Conservation (phyloP, 345 rosid genomes). For the Noccaea bulbosa region DNA sequence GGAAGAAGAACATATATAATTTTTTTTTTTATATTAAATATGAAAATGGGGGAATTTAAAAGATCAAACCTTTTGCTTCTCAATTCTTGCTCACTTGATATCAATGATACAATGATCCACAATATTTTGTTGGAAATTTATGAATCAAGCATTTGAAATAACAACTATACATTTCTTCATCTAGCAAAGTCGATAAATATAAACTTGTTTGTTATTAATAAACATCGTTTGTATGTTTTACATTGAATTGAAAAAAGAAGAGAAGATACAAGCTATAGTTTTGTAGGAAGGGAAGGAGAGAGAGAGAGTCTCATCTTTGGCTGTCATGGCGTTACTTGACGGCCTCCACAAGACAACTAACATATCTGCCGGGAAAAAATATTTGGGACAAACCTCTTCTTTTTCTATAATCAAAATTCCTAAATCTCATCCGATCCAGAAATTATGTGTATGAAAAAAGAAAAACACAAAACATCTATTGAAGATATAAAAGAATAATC, state of each 20-base stretch:
- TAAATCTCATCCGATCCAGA: slow-evolving; percentile 18
- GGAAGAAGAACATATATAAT: too few species aligned
- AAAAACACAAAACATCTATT: slow-evolving; percentile 34
- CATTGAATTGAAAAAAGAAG: slow-evolving; percentile 20
- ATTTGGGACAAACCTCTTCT: slow-evolving; percentile 4
- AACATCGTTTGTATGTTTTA: slow-evolving; percentile 31
- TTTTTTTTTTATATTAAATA: too few species aligned
- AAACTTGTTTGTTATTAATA: slow-evolving; percentile 1
- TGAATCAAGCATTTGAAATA: too few species aligned
- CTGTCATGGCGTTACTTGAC: slow-evolving; percentile 42
- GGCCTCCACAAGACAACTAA: slow-evolving; percentile 35
- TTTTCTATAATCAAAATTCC: slow-evolving; percentile 18
- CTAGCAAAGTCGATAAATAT: too few species aligned
- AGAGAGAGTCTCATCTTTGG: slow-evolving; percentile 31
- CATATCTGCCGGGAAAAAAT: slow-evolving; percentile 29
- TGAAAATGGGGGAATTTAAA: too few species aligned
- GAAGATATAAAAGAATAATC: slow-evolving; percentile 22
- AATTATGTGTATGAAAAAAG: slow-evolving; percentile 28
- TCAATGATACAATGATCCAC: too few species aligned
- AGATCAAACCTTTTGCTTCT: too few species aligned
- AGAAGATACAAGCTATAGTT: slow-evolving; percentile 23
- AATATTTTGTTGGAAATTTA: too few species aligned
- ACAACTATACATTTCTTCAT: too few species aligned
- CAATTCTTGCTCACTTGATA: too few species aligned
- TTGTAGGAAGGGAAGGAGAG: slow-evolving; percentile 40